These are phyloP conservation scores for Pythium biforme DNA, from an alignment of 352 stramenopile species.

Conservation along the genomic window DNA sequence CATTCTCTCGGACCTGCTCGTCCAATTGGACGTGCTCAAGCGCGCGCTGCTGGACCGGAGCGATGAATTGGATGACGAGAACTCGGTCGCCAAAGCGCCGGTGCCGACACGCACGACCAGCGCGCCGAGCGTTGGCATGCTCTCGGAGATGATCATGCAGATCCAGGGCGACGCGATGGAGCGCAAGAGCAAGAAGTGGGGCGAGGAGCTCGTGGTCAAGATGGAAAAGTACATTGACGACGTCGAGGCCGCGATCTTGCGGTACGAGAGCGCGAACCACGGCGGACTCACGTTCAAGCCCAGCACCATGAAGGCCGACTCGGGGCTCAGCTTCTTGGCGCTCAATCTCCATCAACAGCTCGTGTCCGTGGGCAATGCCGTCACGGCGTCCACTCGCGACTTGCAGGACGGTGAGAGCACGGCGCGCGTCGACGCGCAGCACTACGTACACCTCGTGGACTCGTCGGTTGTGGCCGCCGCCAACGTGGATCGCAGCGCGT, in stretches of 20 bases:
- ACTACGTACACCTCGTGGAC: conserved; percentile 27
- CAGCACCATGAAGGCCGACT: conserved; percentile 86
- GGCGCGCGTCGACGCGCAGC: conserved; percentile 2
- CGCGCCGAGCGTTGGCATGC: conserved; percentile 63
- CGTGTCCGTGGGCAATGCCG: conserved; percentile 72
- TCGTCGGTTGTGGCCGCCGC: conserved; percentile 14
- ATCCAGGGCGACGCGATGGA: conserved; percentile 82
- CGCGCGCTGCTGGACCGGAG: conserved; percentile 18
- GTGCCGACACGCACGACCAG: neutral
- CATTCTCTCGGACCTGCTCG: conserved; percentile 66
- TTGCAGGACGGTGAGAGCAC: conserved; percentile 2
- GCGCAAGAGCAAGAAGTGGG: conserved; percentile 81
- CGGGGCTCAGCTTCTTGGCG: conserved; percentile 68
- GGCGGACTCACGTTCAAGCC: conserved; percentile 81
- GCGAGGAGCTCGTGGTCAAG: conserved; percentile 59
- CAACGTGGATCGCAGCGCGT: neutral
- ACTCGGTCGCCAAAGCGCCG: conserved; percentile 22
- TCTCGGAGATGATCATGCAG: conserved; percentile 86
- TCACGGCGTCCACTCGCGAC: conserved; percentile 39
- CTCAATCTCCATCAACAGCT: conserved; percentile 87
- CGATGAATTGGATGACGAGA: conserved; percentile 34
- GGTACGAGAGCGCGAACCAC: conserved; percentile 68
- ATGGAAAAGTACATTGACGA: conserved; percentile 86
- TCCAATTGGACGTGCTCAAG: conserved; percentile 69
- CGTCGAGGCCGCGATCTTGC: conserved; percentile 72